Percentiles rank a stretch among this genome's conserved stretches.
Evolutionary conservation across 352 stramenopile species (phyloP).

Genomic region (Phytophthora sp.): DNA sequence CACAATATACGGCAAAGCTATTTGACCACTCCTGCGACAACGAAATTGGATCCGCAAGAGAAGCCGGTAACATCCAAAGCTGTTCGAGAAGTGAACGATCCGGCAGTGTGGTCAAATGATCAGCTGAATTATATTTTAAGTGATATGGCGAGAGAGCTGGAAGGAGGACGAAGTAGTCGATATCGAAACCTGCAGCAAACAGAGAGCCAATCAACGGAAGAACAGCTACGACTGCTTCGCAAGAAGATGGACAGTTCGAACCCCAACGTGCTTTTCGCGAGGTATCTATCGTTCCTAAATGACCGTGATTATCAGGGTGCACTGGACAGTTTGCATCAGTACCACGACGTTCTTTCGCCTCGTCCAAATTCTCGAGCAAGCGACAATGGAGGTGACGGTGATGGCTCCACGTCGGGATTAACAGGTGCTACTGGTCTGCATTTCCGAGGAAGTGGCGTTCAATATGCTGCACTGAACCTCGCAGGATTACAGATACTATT

Average conservation of each 20-base stretch:
- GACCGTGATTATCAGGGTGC: slow-evolving; percentile 86
- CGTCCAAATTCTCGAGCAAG: slow-evolving; percentile 24
- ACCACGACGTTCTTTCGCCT: slow-evolving; percentile 92
- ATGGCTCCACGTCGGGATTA: slow-evolving; percentile 15
- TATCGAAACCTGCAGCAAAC: background rate
- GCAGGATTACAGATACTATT: slow-evolving; percentile 89
- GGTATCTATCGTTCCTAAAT: slow-evolving; percentile 87
- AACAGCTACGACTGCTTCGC: slow-evolving; percentile 30
- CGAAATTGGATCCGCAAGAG: slow-evolving; percentile 13
- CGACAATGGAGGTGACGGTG: slow-evolving; percentile 14
- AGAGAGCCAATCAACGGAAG: slow-evolving; percentile 14
- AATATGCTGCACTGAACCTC: slow-evolving; percentile 92
- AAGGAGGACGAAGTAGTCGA: slow-evolving; percentile 29
- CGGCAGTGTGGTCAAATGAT: slow-evolving; percentile 54
- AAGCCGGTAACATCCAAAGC: slow-evolving; percentile 15
- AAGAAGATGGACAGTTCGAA: slow-evolving; percentile 39
- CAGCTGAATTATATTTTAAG: slow-evolving; percentile 67
- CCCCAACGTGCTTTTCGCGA: slow-evolving; percentile 78
- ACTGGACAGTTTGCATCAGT: slow-evolving; percentile 92
- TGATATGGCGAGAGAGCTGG: slow-evolving; percentile 44
- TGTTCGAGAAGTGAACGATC: slow-evolving; percentile 38
- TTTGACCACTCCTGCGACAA: slow-evolving; percentile 24
- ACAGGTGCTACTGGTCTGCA: slow-evolving; percentile 31
- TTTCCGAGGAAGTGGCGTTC: slow-evolving; percentile 73
- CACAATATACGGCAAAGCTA: slow-evolving; percentile 11